Conservation (phyloP, 1,139 yeast genomes). For the Geotrichum histeridarum region DNA sequence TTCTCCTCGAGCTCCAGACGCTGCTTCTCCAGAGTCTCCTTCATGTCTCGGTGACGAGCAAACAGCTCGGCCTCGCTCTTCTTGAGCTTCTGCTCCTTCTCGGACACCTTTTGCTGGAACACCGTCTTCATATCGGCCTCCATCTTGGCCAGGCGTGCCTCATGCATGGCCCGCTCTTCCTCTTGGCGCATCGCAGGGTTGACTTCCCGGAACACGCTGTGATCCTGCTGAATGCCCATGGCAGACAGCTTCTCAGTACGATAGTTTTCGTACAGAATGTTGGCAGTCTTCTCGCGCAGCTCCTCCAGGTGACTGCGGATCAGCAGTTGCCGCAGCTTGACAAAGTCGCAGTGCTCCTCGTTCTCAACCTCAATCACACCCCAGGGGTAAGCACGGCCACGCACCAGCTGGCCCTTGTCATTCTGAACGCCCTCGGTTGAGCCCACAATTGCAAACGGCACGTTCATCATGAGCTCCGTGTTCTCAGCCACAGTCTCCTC, state of each 20-base stretch:
- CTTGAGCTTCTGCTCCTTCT: conserved; percentile 95
- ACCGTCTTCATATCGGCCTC: conserved; percentile 96
- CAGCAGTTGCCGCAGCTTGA: conserved; percentile 81
- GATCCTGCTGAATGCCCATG: conserved; percentile 91
- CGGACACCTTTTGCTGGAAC: conserved; percentile 93
- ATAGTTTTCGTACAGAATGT: conserved; percentile 77
- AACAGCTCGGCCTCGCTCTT: conserved; percentile 96
- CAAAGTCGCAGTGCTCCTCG: conserved; percentile 90
- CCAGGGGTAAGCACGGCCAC: conserved; percentile 98
- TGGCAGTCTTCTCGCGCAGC: conserved; percentile 79
- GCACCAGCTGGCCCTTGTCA: conserved; percentile 69
- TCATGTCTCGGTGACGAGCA: conserved; percentile 94
- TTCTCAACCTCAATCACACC: conserved; percentile 95
- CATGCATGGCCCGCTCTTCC: conserved; percentile 90
- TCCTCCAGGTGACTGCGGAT: conserved; percentile 91
- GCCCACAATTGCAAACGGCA: conserved; percentile 92
- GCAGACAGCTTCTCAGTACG: conserved; percentile 74
- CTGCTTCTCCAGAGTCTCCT: conserved; percentile 86
- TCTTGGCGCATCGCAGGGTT: conserved; percentile 91
- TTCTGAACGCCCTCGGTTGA: conserved; percentile 73
- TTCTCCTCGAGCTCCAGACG: conserved; percentile 86
- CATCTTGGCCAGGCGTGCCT: conserved; percentile 88
- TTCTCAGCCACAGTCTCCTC: conserved; percentile 68
- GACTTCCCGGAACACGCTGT: conserved; percentile 84
- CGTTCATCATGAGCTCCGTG: conserved; percentile 45